Evolutionary conservation across 1,284 basidiomycete species (phyloP).

Genomic region (Moesziomyces parantarcticus): DNA sequence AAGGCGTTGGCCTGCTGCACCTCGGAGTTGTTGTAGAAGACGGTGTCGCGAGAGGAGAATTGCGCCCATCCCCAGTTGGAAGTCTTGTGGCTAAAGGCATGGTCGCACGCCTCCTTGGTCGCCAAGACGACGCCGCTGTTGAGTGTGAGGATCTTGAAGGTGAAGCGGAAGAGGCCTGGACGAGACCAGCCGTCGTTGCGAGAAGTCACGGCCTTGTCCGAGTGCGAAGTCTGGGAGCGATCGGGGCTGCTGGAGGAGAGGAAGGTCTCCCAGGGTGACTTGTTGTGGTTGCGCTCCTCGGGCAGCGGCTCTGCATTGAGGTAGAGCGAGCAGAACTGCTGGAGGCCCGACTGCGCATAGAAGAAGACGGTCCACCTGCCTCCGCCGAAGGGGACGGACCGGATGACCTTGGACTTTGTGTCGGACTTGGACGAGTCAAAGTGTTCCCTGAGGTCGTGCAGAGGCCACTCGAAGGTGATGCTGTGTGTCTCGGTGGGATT

Average conservation of each 20-base stretch:
- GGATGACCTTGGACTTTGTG: conserved; percentile 68
- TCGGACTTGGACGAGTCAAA: conserved; percentile 68
- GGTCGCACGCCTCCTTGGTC: conserved; percentile 78
- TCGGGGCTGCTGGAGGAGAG: conserved; percentile 17
- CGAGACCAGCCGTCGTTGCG: conserved; percentile 78
- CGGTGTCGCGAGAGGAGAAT: conserved; percentile 79
- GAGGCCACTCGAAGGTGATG: conserved; percentile 58
- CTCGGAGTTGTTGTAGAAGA: conserved; percentile 75
- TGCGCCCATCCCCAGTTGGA: conserved; percentile 71
- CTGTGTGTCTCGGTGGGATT: conserved; percentile 43
- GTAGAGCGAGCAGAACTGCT: conserved; percentile 62
- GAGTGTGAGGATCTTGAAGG: conserved; percentile 75
- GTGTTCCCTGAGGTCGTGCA: conserved; percentile 65
- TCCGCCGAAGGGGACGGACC: conserved; percentile 59
- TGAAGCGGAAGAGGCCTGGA: conserved; percentile 84
- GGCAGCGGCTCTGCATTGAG: conserved; percentile 60
- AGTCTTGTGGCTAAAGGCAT: conserved; percentile 82
- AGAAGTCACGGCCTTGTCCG: conserved; percentile 4
- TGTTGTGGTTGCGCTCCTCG: conserved; percentile 40
- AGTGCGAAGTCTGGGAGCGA: conserved; percentile 11
- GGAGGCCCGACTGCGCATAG: conserved; percentile 60
- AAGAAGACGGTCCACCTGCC: conserved; percentile 61
- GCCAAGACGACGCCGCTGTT: conserved; percentile 72
- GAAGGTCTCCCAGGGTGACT: conserved; percentile 28
- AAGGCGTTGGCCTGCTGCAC: conserved; percentile 75